Evolutionary conservation across 176 grass and related monocot species (phyloP), one percentile per base, ranked within the genome.

Genomic region (Melocanna baccifera): DNA sequence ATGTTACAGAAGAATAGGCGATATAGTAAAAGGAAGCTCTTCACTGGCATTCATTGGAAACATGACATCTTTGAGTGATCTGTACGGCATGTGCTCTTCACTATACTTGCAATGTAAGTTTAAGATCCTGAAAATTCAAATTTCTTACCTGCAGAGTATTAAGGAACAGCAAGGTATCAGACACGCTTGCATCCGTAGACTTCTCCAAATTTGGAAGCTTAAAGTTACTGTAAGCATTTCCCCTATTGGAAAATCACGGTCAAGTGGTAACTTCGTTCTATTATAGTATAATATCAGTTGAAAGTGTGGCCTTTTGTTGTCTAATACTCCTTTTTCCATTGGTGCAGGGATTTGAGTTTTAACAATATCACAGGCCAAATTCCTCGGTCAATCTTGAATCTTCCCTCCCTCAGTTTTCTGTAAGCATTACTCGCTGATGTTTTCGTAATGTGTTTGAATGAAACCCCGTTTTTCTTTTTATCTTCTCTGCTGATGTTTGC

Each of bases 281-380:
- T 30, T 61, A 51, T 40, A 23, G 4, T 73, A 80, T 30, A 41
- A 81, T 67, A 79, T 29, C 8, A 68, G 1, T 52, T 69, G 37
- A 53, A 76, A 70, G 12, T 20, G n/a, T 50, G 15, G 9, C 53
- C 9, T 59, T 85, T 71, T 45, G 12, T 53, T 77, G 22, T 83
- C 41, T 89, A 85, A 89, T 89, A 69, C 19, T 58, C 63, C 4
- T 64, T 71, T 79, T 50, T 2, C 62, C 9, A 48, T 71, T 83
- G 56, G 1, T 72, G 10, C 77, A 97, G 95, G 74, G 95, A 97
- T 86, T 81, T 97, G 81, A 97, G 92, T 88, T 97, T 97, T 36
- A 94, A 97, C 85, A 93, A 94, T 84, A 87, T 97, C 67, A 91
- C 90, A 55, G 95, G 95, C 41, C 73, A 84, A 85, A 41, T 94